Conservation (phyloP, 495 filamentous ascomycete genomes). For the Arthonia radiata region DNA sequence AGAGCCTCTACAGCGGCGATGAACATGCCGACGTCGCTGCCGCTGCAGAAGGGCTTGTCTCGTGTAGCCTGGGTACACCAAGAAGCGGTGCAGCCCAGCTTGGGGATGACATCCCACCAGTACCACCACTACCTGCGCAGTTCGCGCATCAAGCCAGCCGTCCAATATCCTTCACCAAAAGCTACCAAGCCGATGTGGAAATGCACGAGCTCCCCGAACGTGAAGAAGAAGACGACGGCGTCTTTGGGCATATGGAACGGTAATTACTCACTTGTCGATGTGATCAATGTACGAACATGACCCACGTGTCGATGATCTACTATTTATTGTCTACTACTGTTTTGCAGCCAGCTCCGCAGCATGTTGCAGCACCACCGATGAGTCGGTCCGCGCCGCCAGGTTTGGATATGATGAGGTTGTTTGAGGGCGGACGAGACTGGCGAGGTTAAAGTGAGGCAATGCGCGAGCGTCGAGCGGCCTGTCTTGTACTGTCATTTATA, state of each 20-base stretch:
- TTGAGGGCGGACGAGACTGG: no score
- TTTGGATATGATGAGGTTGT: no score
- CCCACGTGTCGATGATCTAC: no score
- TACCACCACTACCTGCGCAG: slow-evolving; percentile 56
- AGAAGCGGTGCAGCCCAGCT: slow-evolving; percentile 44
- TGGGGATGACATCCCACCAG: slow-evolving; percentile 56
- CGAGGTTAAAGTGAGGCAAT: no score
- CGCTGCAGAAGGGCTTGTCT: slow-evolving; percentile 67
- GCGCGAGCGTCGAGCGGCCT: no score
- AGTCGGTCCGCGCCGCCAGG: no score
- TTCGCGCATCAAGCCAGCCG: slow-evolving; percentile 20
- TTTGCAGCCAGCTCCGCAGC: no score
- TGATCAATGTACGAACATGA: no score
- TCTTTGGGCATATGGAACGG: slow-evolving; percentile 94
- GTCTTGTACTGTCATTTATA: no score
- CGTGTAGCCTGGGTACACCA: slow-evolving; percentile 74
- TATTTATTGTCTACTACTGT: no score
- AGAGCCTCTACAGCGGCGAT: slow-evolving; percentile 26
- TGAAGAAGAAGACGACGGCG: slow-evolving; percentile 82
- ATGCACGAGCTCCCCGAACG: slow-evolving; percentile 25
- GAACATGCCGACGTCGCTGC: slow-evolving; percentile 50
- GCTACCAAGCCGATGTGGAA: slow-evolving; percentile 7
- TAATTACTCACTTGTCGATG: no score
- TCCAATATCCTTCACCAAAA: slow-evolving; percentile 10
- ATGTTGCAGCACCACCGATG: no score